phyloP scores from a whole-genome alignment of 352 stramenopile genomes.

The Phytopythium oedochilum region DNA sequence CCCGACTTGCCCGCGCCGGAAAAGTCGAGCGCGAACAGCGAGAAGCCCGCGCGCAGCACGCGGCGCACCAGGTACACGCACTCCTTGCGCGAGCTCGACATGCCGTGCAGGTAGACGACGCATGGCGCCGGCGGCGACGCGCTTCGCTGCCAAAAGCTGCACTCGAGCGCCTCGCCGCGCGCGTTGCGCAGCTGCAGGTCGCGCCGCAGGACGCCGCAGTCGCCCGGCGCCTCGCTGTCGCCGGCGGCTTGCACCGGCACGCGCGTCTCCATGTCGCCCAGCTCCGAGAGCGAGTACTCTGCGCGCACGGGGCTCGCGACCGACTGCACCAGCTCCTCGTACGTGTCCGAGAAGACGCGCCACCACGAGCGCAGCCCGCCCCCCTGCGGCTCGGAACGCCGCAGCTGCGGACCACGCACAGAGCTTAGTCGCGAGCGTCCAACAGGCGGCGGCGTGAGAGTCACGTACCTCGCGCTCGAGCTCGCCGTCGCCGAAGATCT shows the following conservation, averaged over 20 bases:
- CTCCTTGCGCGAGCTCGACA: constrained; percentile 76
- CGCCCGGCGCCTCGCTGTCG: not conserved
- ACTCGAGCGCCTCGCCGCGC: constrained; percentile 48
- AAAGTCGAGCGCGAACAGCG: constrained; percentile 67
- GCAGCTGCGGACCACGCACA: constrained; percentile 56
- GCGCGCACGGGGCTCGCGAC: constrained; percentile 59
- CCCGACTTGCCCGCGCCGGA: constrained; percentile 65
- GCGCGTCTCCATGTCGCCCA: constrained; percentile 23
- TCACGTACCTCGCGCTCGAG: constrained; percentile 62
- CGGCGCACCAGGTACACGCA: constrained; percentile 56
- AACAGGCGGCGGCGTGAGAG: too few species aligned
- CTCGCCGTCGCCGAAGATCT: constrained; percentile 81
- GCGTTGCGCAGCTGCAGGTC: constrained; percentile 56
- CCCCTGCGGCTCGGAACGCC: constrained; percentile 47
- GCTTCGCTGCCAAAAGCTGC: constrained; percentile 61
- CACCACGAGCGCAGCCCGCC: constrained; percentile 57
- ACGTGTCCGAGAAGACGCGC: constrained; percentile 66
- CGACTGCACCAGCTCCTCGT: constrained; percentile 71
- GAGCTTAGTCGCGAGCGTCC: too few species aligned
- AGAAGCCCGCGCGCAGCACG: constrained; percentile 57
- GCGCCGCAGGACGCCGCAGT: constrained; percentile 36
- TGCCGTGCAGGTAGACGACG: constrained; percentile 73
- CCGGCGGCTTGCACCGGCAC: too few species aligned
- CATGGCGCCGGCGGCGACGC: constrained; percentile 25
- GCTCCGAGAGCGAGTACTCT: constrained; percentile 45